Percentiles rank a stretch among this genome's conserved stretches.
phyloP scores from a whole-genome alignment of 208 protist species.

The Tritrichomonas musculus region DNA sequence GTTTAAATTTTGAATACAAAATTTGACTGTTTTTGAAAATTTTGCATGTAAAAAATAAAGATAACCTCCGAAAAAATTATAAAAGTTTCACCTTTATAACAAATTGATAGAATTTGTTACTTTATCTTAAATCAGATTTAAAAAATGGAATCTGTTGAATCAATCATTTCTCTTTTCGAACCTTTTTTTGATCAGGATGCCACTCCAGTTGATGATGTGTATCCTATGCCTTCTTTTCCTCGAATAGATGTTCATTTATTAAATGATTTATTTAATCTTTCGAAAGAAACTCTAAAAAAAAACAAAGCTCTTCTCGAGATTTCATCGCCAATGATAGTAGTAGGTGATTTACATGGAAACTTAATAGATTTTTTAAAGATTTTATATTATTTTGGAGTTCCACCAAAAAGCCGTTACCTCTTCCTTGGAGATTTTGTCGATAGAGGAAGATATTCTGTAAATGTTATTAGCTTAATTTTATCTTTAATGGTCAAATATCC shows the following conservation, averaged over 20 bases:
- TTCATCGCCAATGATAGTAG: neutral
- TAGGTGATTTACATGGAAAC: slow-evolving; percentile 30
- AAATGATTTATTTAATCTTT: neutral
- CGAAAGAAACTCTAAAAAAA: neutral
- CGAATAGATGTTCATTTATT: neutral
- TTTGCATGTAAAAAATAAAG: too few species aligned
- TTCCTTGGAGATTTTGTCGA: slow-evolving; percentile 32
- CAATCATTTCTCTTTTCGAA: too few species aligned
- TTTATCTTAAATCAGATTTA: too few species aligned
- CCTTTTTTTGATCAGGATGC: too few species aligned
- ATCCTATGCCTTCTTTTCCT: too few species aligned
- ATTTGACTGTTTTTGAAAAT: too few species aligned
- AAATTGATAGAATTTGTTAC: too few species aligned
- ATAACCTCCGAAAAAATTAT: too few species aligned
- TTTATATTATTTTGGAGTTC: neutral
- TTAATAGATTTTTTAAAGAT: neutral
- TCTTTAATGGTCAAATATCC: neutral
- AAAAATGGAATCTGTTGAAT: too few species aligned
- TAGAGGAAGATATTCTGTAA: neutral
- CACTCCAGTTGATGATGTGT: too few species aligned
- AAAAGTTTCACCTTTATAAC: too few species aligned
- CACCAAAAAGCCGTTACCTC: neutral
- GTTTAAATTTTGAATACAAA: too few species aligned
- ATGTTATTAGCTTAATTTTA: neutral
- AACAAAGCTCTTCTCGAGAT: neutral